phyloP scores from a whole-genome alignment of 805 yeast genomes.

The Candida maltosa region DNA sequence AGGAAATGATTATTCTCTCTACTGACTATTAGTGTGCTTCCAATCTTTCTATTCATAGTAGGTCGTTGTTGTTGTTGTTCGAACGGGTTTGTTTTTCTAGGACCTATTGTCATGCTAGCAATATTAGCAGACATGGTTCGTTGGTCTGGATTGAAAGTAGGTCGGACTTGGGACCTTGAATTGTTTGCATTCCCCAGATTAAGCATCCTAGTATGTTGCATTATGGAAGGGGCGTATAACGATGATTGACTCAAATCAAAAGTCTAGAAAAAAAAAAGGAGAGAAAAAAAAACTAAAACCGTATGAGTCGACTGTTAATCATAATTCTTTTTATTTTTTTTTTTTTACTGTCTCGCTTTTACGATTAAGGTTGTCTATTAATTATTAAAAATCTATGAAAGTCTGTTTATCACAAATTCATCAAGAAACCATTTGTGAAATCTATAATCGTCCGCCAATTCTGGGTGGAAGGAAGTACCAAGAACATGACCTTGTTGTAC shows the following conservation, averaged over 20 bases:
- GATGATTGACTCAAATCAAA: too few relatives aligned
- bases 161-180: too few relatives aligned
- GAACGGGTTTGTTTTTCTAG: too few relatives aligned
- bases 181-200: too few relatives aligned
- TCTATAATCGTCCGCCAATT: constrained; percentile 53
- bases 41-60: constrained; percentile 16
- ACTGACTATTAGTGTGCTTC: constrained; percentile 23
- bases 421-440: constrained; percentile 71
- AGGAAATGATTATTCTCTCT: constrained; percentile 9
- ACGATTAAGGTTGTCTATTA: neutral
- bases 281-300: too few relatives aligned
- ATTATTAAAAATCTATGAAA: neutral
- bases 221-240: too few relatives aligned
- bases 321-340: neutral
- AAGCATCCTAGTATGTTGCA: constrained; percentile 31
- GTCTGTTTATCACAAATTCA: constrained; percentile 43
- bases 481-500: constrained; percentile 64
- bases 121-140: constrained; percentile 18
- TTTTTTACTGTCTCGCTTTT: neutral
- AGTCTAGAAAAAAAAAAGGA: too few relatives aligned
- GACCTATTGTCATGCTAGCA: constrained; percentile 15
- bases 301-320: neutral
- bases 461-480: constrained; percentile 84
- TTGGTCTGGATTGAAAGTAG: neutral
- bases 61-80: constrained; percentile 3